phyloP scores from a whole-genome alignment of 2,329 filamentous ascomycete genomes.

The Colletotrichum neosansevieriae region DNA sequence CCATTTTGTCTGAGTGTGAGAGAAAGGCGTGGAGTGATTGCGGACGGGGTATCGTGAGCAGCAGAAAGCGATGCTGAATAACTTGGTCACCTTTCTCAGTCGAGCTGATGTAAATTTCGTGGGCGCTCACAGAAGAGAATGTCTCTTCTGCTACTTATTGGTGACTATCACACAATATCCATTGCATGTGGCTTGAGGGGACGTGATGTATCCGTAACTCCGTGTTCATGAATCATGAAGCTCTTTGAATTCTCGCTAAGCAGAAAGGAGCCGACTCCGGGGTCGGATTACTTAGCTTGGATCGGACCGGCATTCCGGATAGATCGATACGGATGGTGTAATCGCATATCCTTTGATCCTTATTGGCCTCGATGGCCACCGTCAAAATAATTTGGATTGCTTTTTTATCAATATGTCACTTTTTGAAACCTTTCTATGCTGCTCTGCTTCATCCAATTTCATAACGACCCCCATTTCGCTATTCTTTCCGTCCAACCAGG shows the following conservation, averaged over 20 bases:
- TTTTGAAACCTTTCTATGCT: too few relatives aligned
- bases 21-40: neutral
- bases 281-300: constrained; percentile 23
- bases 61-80: constrained; percentile 1
- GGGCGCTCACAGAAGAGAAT: constrained; percentile 9
- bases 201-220: neutral
- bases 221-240: constrained; percentile 40
- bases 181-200: constrained; percentile 11
- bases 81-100: constrained; percentile 7
- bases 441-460: neutral
- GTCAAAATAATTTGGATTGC: neutral
- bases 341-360: neutral
- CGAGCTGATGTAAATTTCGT: neutral
- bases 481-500: constrained; percentile 11
- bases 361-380: neutral
- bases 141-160: neutral
- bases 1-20: constrained; percentile 31
- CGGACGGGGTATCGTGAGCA: constrained; percentile 16
- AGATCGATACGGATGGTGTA: constrained; percentile 24
- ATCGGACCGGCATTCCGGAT: constrained; percentile 15
- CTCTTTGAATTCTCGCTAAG: constrained; percentile 28
- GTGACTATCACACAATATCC: constrained; percentile 23
- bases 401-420: neutral
- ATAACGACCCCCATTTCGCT: neutral
- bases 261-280: constrained; percentile 38